Evolutionary conservation across 2,329 filamentous ascomycete genomes (phyloP), one percentile per base, ranked within the genome.

Genomic region (Trichoderma afroharzianum): DNA sequence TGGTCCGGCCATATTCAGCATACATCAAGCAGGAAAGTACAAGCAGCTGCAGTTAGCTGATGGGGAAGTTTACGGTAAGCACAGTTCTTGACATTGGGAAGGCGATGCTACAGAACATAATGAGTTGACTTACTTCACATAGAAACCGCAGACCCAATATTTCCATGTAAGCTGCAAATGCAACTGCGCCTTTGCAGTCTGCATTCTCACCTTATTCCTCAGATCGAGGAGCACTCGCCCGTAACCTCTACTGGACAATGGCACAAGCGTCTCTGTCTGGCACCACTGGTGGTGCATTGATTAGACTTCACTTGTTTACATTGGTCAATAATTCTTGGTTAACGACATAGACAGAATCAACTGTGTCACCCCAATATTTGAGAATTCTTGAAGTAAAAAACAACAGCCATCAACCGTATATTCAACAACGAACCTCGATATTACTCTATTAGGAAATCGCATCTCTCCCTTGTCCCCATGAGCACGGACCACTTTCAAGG

Each of bases 361-460:
- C 5, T 50, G 5, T 3, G 7, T 14, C n/a, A 3, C 11, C 14
- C 21, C 47, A 24, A 24, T 53, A 53, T 14, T 7, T 53, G 11
- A 7, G 3, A 24, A 53, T 24, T 5, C n/a, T 14, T 30, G 2
- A 8, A 55, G 14, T 0, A 24, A 3, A 18, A 30, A 28, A 30
- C 8, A 15, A 43, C 7, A n/a, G 15, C 39, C 15, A n/a, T 43
- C 24, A 18, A 21, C 12, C 21, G 21, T 12, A 14, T 24, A 24
- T 24, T 53, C 58, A 14, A 59, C 15, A 15, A 26, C 18, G 1
- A 55, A 53, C 1, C 28, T 24, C 14, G 15, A 26, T n/a, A 68
- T 59, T 59, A 33, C 64, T 30, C 26, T 1, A 68, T 68, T 68
- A 59, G 64, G 64, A 59, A 68, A 68, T 59, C 26, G 30, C 33